A percentile compares a stretch with the other conserved stretches of the same genome.
Conservation (phyloP, 1,139 yeast species). For the Debaryomyces udenii region DNA sequence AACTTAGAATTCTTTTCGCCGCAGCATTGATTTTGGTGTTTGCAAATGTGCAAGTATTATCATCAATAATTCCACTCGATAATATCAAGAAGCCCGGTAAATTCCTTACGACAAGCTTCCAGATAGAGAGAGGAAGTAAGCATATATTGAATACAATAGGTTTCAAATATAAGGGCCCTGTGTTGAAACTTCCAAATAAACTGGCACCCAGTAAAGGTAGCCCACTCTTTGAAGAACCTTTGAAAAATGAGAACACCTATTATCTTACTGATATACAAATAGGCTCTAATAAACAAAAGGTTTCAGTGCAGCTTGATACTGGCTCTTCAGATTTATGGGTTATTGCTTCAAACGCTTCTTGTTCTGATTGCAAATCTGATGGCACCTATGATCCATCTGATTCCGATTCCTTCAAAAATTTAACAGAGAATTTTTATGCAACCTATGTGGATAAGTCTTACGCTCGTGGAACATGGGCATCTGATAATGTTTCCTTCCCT, state of each 20-base stretch:
- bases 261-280: slow-evolving; percentile 3
- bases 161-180: background rate
- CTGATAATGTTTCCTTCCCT: slow-evolving; percentile 44
- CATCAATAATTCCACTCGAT: no score
- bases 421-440: slow-evolving; percentile 17
- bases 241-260: background rate
- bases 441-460: slow-evolving; percentile 11
- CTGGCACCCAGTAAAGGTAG: background rate
- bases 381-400: slow-evolving; percentile 13
- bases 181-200: background rate
- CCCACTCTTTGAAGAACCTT: background rate
- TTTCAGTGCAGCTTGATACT: slow-evolving; percentile 19
- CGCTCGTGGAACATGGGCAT: slow-evolving; percentile 59
- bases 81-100: background rate
- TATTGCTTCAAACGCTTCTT: slow-evolving; percentile 21
- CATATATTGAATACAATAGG: background rate
- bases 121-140: background rate
- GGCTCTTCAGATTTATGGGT: slow-evolving; percentile 44
- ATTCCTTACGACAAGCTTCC: background rate
- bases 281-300: slow-evolving; percentile 12
- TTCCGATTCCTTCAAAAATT: slow-evolving; percentile 15
- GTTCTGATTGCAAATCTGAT: slow-evolving; percentile 14
- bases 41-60: no score
- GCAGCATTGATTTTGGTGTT: no score
- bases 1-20: no score